A percentile compares a stretch with the other conserved stretches of the same genome.
Evolutionary conservation across 768 basidiomycete genomes (phyloP).

Genomic region (Mycena kentingensis): DNA sequence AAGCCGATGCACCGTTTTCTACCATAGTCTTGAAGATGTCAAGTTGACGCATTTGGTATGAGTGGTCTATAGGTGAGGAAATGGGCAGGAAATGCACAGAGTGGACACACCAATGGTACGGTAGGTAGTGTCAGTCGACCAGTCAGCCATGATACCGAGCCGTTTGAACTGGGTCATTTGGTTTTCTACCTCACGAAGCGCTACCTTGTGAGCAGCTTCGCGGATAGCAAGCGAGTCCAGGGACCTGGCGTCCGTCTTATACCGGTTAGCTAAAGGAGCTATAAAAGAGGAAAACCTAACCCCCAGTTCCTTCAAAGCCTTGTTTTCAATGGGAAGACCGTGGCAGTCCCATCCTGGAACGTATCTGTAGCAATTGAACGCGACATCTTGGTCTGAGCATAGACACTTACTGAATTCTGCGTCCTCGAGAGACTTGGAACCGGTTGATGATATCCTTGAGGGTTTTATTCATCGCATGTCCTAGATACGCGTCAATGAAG

Average conservation of each 20-base stretch:
- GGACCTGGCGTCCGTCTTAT: conserved; percentile 47
- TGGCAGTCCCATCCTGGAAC: conserved; percentile 98
- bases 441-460: conserved; percentile 95
- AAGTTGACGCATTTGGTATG: conserved; percentile 88
- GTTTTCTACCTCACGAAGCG: conserved; percentile 67
- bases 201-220: conserved; percentile 67
- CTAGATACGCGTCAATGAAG: conserved; percentile 39
- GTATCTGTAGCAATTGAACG: conserved; percentile 57
- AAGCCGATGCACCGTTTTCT: conserved; percentile 56
- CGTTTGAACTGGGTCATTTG: conserved; percentile 81
- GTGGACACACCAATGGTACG: conserved; percentile 73
- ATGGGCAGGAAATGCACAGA: not conserved
- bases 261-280: not conserved
- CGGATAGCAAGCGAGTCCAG: conserved; percentile 68
- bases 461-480: conserved; percentile 95
- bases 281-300: conserved; percentile 40
- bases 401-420: conserved; percentile 72
- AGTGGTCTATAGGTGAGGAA: conserved; percentile 57
- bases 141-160: conserved; percentile 92
- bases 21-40: conserved; percentile 88
- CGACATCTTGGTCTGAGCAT: not conserved
- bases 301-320: conserved; percentile 76
- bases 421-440: conserved; percentile 77
- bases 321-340: conserved; percentile 95
- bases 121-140: conserved; percentile 73